phyloP scores from a whole-genome alignment of 2,329 filamentous ascomycete species.

The Verticillium nubilum region DNA sequence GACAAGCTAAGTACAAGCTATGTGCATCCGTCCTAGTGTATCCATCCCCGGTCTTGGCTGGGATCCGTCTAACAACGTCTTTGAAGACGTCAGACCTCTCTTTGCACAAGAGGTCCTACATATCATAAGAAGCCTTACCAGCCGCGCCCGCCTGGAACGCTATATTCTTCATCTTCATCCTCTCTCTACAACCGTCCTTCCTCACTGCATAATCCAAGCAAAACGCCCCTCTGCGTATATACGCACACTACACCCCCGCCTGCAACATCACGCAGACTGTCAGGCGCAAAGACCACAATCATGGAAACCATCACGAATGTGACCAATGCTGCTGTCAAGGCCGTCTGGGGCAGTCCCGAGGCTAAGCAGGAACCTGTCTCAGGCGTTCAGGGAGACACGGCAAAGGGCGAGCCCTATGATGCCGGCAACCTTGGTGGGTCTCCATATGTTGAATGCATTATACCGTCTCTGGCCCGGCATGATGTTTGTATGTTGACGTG shows the following conservation, averaged over 20 bases:
- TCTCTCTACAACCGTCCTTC: not conserved
- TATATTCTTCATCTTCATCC: not conserved
- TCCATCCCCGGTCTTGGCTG: not conserved
- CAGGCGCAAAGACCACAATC: slow-evolving; percentile 9
- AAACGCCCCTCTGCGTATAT: not conserved
- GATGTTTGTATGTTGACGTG: not conserved
- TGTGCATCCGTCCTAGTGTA: not conserved
- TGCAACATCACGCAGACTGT: not conserved
- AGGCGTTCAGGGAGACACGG: slow-evolving; percentile 62
- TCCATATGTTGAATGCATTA: too few relatives aligned
- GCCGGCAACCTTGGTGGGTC: slow-evolving; percentile 63
- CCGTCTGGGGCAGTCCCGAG: slow-evolving; percentile 37
- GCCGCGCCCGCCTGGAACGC: not conserved
- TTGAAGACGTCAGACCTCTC: not conserved
- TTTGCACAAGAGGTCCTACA: not conserved
- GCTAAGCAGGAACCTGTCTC: slow-evolving; percentile 60
- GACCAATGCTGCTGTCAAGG: slow-evolving; percentile 32
- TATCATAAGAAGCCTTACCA: not conserved
- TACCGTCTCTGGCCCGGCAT: too few relatives aligned
- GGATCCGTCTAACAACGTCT: not conserved
- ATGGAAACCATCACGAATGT: slow-evolving; percentile 64
- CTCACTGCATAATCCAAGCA: not conserved
- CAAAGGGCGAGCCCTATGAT: slow-evolving; percentile 68
- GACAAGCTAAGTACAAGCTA: not conserved
- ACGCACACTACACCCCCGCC: too few relatives aligned